A percentile compares a stretch with the other conserved stretches of the same genome.
Evolutionary conservation across 2,329 filamentous ascomycete species (phyloP).

Genomic region (Boeremia lycopersici): DNA sequence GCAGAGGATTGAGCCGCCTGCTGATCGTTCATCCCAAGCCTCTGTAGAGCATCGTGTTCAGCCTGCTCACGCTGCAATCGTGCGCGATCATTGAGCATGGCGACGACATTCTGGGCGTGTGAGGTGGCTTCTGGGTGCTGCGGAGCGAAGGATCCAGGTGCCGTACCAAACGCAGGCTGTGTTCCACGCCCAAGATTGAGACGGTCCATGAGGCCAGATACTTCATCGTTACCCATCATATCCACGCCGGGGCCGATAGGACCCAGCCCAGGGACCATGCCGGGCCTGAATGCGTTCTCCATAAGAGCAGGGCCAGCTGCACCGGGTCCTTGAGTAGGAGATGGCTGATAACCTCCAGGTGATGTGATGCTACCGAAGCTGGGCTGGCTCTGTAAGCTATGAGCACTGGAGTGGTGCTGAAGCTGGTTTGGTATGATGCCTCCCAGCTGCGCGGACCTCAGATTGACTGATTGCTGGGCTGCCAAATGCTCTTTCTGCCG

Average conservation of each 20-base stretch:
- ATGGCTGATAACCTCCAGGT: conserved; percentile 72
- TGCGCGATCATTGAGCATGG: conserved; percentile 66
- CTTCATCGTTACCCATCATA: conserved; percentile 64
- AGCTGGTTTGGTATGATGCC: conserved; percentile 66
- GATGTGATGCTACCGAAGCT: conserved; percentile 95
- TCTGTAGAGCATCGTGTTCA: conserved; percentile 56
- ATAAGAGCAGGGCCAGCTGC: conserved; percentile 68
- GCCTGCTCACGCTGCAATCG: conserved; percentile 67
- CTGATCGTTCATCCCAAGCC: conserved; percentile 35
- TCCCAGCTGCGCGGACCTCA: conserved; percentile 68
- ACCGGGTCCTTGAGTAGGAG: conserved; percentile 59
- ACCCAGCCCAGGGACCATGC: conserved; percentile 49
- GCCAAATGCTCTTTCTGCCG: conserved; percentile 92
- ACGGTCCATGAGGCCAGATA: conserved; percentile 68
- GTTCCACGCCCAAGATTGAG: conserved; percentile 64
- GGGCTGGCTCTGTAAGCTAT: conserved; percentile 95
- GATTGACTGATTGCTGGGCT: conserved; percentile 78
- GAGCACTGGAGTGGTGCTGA: conserved; percentile 92
- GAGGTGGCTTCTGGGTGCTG: conserved; percentile 54
- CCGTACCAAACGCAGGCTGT: conserved; percentile 54
- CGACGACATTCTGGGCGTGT: conserved; percentile 63
- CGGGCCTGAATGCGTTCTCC: conserved; percentile 60
- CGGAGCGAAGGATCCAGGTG: conserved; percentile 54
- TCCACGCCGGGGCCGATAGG: conserved; percentile 54
- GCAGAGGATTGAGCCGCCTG: conserved; percentile 53